phyloP scores from a whole-genome alignment of 2,329 filamentous ascomycete species.

The Cercospora janseana region DNA sequence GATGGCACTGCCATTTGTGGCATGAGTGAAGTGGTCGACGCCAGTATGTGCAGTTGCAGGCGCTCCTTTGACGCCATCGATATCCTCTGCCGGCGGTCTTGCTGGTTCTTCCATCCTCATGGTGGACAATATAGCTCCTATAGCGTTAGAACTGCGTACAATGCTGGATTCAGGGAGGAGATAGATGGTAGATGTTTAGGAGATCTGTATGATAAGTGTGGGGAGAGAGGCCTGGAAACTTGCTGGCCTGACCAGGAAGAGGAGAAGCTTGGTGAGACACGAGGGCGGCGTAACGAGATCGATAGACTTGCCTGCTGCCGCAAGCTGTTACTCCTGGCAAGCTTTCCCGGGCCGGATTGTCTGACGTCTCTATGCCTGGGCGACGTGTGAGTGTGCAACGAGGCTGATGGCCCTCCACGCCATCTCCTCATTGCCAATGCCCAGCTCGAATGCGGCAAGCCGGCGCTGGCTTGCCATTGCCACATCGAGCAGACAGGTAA shows the following conservation, averaged over 20 bases:
- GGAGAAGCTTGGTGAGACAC: not conserved
- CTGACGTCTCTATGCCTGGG: not conserved
- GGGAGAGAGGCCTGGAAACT: slow-evolving; percentile 1
- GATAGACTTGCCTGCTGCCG: slow-evolving; percentile 9
- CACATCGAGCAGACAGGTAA: slow-evolving; percentile 13
- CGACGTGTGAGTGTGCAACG: slow-evolving; percentile 10
- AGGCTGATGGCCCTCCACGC: slow-evolving; percentile 4
- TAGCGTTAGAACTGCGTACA: too few relatives aligned
- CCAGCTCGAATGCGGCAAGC: slow-evolving; percentile 9
- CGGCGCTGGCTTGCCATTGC: slow-evolving; percentile 11
- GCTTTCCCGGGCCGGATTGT: not conserved
- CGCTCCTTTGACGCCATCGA: not conserved
- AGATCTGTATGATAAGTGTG: not conserved
- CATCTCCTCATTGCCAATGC: slow-evolving; percentile 6
- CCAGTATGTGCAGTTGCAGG: slow-evolving; percentile 7
- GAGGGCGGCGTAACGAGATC: not conserved
- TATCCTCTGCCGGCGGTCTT: slow-evolving; percentile 10
- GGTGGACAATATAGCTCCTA: not conserved
- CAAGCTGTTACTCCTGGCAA: not conserved
- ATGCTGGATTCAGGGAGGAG: not conserved
- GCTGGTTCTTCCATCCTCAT: slow-evolving; percentile 7
- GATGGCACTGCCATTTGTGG: not conserved
- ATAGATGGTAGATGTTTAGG: not conserved
- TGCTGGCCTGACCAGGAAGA: not conserved
- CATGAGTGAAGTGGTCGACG: not conserved